Percentiles rank a stretch among this genome's conserved stretches.
Conservation (phyloP, 805 yeast species). For the Tetrapisispora arboricola region DNA sequence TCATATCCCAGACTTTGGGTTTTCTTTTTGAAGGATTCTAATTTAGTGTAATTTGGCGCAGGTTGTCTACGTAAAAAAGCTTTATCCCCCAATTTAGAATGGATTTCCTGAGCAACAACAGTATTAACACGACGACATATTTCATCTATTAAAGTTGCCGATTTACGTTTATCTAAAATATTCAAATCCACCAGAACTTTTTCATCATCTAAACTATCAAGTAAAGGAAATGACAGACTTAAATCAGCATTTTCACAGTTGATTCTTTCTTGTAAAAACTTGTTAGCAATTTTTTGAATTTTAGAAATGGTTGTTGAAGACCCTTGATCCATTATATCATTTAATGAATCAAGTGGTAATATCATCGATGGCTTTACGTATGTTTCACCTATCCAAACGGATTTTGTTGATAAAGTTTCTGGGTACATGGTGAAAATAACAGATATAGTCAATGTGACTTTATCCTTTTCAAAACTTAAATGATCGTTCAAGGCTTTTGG, state of each 20-base stretch:
- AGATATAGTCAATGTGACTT: slow-evolving; percentile 56
- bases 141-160: slow-evolving; percentile 58
- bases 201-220: slow-evolving; percentile 82
- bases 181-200: slow-evolving; percentile 62
- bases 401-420: slow-evolving; percentile 56
- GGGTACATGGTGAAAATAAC: slow-evolving; percentile 75
- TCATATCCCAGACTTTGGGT: slow-evolving; percentile 54
- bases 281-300: slow-evolving; percentile 16
- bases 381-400: slow-evolving; percentile 68
- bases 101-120: slow-evolving; percentile 73
- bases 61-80: slow-evolving; percentile 83
- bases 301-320: slow-evolving; percentile 2
- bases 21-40: slow-evolving; percentile 68
- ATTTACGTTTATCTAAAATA: slow-evolving; percentile 50
- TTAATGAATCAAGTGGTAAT: slow-evolving; percentile 13
- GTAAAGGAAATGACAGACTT: slow-evolving; percentile 42
- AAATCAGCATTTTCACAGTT: slow-evolving; percentile 11
- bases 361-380: slow-evolving; percentile 45
- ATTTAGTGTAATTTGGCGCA: slow-evolving; percentile 69
- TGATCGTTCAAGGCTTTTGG: slow-evolving; percentile 55
- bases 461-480: slow-evolving; percentile 51
- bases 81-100: slow-evolving; percentile 64
- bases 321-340: slow-evolving; percentile 9
- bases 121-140: slow-evolving; percentile 70
- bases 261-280: slow-evolving; percentile 20